Base-by-base conservation (phyloP, 495 filamentous ascomycete genomes). In the Xylaria castorea region DNA sequence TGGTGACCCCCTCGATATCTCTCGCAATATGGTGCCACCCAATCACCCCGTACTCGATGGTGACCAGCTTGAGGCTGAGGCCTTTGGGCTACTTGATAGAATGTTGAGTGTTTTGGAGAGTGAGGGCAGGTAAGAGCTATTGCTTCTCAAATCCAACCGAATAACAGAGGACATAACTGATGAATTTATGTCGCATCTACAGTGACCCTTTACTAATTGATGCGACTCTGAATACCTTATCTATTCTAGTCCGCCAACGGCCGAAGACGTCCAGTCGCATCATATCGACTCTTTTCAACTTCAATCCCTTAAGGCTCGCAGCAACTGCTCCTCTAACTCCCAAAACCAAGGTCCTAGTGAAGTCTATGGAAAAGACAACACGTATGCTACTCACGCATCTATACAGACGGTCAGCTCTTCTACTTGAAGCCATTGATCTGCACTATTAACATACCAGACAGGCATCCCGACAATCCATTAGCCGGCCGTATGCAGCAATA, bases 341-440 rank as follows among this genome's bases (percentile, higher is more conserved):
- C 5, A 92, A 91, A 77, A 87, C 88, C 42, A 94, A 91, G 66
- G 90, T 99, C 46, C 89, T 93, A 51, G 85, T 97, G 63, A 93
- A 92, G 81, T 97, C 94, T 1, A 96, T 98, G 90, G 96, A 96
- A 80, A 92, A 96, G 73, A 99, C 96, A 20, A 92, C 93, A 1
- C 88, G 94, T 68, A 88, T 92, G 70, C 81, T 99, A 50, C 85
- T 98, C 20, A 86, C 92, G 48, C 94, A 97, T 79, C 83, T 97
- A 44, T 82, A 90, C 69, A 93, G 92, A 82, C 89, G 90, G 93
- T 95, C 55, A 87, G 67, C 82, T 55, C 64, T 64, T 38, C 18
- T 16, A 44, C 36, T 46, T 30, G 20, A 30, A 36, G 20, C 51
- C 9, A 25, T 38, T 58, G 1, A 51, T 70, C 48, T 34, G 46